A percentile compares a stretch with the other conserved stretches of the same genome.
Conservation (phyloP, 2,329 filamentous ascomycete genomes). For the Beauveria scarabaeidicola region DNA sequence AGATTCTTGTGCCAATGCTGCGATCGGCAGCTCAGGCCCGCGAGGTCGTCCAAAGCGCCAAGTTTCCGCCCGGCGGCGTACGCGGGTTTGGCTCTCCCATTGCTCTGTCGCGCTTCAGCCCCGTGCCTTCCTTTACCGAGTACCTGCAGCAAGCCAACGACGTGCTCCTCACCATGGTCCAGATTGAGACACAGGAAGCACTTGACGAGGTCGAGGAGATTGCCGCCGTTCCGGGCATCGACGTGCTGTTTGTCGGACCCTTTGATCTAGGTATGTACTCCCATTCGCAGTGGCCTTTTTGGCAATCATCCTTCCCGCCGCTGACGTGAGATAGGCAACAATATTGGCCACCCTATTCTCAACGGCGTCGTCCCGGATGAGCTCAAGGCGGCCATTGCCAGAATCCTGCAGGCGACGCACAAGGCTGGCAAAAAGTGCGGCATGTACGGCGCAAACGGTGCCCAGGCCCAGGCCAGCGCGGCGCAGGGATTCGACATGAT, state of each 20-base stretch:
- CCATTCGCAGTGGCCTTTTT: background rate
- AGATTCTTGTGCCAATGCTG: constrained; percentile 39
- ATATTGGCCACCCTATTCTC: constrained; percentile 53
- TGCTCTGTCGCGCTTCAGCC: constrained; percentile 33
- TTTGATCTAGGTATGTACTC: constrained; percentile 47
- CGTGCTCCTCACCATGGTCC: constrained; percentile 52
- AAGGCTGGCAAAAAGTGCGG: constrained; percentile 59
- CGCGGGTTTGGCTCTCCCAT: constrained; percentile 44
- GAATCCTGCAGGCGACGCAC: constrained; percentile 47
- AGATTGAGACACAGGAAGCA: constrained; percentile 59
- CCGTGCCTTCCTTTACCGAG: constrained; percentile 35
- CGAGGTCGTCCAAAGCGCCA: constrained; percentile 37
- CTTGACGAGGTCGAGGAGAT: constrained; percentile 54
- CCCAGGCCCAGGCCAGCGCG: constrained; percentile 45
- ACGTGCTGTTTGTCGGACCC: constrained; percentile 57
- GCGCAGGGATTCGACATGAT: constrained; percentile 55
- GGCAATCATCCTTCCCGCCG: background rate
- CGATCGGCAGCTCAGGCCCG: constrained; percentile 36
- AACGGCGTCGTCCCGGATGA: constrained; percentile 50
- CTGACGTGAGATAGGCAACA: constrained; percentile 37
- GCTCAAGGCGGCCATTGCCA: constrained; percentile 50
- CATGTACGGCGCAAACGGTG: constrained; percentile 48
- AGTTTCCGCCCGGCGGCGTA: constrained; percentile 41
- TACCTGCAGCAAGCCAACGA: constrained; percentile 44
- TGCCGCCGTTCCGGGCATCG: constrained; percentile 49